phyloP scores from a whole-genome alignment of 139 green algal species.

The Yamagishiella unicocca region DNA sequence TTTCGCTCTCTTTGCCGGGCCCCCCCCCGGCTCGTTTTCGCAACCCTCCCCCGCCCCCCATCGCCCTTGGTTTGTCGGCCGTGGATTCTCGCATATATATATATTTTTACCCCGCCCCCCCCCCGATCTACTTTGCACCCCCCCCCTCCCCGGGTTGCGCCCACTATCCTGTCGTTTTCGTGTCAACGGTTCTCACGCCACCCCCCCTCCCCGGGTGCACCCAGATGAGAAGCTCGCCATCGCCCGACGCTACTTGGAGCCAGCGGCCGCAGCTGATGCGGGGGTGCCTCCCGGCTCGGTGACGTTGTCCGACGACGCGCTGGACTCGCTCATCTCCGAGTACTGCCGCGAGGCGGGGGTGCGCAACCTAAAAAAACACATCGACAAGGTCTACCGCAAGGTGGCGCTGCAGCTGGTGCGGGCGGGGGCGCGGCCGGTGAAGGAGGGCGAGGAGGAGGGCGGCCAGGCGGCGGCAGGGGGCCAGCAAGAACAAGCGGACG shows the following conservation, averaged over 20 bases:
- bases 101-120: too few relatives aligned
- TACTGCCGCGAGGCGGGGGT: constrained; percentile 97
- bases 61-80: too few relatives aligned
- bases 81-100: too few relatives aligned
- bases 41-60: too few relatives aligned
- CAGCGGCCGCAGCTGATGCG: constrained; percentile 65
- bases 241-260: constrained; percentile 94
- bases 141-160: too few relatives aligned
- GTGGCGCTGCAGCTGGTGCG: constrained; percentile 57
- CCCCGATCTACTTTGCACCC: too few relatives aligned
- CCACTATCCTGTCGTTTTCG: too few relatives aligned
- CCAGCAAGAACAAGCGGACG: not conserved
- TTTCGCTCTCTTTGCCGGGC: too few relatives aligned
- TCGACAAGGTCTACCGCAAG: constrained; percentile 97
- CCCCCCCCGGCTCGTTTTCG: too few relatives aligned
- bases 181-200: too few relatives aligned
- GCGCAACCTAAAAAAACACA: constrained; percentile 96
- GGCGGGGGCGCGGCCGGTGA: constrained; percentile 5
- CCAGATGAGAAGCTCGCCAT: constrained; percentile 94
- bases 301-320: constrained; percentile 81
- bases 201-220: constrained; percentile 16
- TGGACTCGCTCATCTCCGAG: constrained; percentile 88
- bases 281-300: constrained; percentile 80
- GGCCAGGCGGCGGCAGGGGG: not conserved
- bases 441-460: not conserved